Evolutionary conservation across 257 asterid genomes (phyloP).

Genomic region (Fraxinus americana): DNA sequence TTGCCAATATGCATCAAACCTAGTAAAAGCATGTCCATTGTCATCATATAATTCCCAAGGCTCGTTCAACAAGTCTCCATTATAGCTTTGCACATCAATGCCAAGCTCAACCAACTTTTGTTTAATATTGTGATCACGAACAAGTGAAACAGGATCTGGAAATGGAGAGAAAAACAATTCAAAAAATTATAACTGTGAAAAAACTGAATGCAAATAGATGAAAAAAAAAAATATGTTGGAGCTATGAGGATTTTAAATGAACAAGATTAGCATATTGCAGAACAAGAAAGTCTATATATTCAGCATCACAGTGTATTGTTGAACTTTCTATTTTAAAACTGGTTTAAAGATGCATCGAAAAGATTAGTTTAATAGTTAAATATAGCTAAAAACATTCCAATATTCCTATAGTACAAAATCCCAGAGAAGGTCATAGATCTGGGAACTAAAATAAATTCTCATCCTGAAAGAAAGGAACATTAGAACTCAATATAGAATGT

Average conservation of each 20-base stretch:
- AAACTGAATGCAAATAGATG: not conserved
- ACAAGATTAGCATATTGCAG: not conserved
- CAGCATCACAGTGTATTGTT: not conserved
- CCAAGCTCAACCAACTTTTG: constrained; percentile 72
- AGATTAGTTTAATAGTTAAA: not conserved
- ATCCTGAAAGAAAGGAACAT: not conserved
- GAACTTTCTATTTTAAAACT: not conserved
- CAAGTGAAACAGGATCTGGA: constrained; percentile 85
- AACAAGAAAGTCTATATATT: not conserved
- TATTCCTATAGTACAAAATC: not conserved
- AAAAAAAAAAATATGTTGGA: not conserved
- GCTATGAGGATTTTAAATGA: not conserved
- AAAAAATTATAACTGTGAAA: not conserved
- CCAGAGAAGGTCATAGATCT: not conserved
- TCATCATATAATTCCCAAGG: constrained; percentile 91
- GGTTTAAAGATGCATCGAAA: not conserved
- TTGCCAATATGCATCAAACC: constrained; percentile 73
- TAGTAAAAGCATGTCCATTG: constrained; percentile 58
- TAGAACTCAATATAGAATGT: not conserved
- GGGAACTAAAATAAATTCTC: not conserved
- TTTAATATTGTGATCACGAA: constrained; percentile 87
- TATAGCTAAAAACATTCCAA: not conserved
- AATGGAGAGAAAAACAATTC: constrained; percentile 15
- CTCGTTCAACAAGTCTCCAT: constrained; percentile 71
- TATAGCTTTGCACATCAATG: constrained; percentile 67